phyloP scores from a whole-genome alignment of 2,329 filamentous ascomycete species.

The Aureobasidium sp. region DNA sequence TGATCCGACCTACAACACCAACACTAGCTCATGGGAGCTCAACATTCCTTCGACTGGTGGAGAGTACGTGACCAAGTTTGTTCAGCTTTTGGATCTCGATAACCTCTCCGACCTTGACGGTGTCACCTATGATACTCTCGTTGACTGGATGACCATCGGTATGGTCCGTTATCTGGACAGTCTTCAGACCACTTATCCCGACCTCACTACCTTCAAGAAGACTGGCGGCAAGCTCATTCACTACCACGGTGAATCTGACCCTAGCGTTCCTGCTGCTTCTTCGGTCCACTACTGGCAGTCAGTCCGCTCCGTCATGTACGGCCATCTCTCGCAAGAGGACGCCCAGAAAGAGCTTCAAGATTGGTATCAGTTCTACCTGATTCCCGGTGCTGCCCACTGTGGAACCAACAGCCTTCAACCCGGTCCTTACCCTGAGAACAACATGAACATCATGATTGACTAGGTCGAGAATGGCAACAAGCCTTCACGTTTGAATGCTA shows the following conservation, averaged over 20 bases:
- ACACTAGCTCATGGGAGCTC: slow-evolving; percentile 29
- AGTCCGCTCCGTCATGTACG: slow-evolving; percentile 46
- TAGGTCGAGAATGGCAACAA: slow-evolving; percentile 47
- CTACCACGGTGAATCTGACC: slow-evolving; percentile 52
- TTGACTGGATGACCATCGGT: slow-evolving; percentile 47
- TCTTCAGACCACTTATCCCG: slow-evolving; percentile 48
- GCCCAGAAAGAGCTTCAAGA: slow-evolving; percentile 34
- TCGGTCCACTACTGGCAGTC: slow-evolving; percentile 51
- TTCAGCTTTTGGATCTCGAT: slow-evolving; percentile 34
- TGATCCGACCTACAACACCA: slow-evolving; percentile 30
- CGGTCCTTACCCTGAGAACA: slow-evolving; percentile 39
- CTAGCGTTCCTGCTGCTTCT: slow-evolving; percentile 45
- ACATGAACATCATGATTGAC: slow-evolving; percentile 41
- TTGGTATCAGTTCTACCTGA: slow-evolving; percentile 50
- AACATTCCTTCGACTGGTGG: slow-evolving; percentile 29
- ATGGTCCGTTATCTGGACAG: slow-evolving; percentile 44
- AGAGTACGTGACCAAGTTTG: slow-evolving; percentile 38
- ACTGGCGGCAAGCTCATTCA: slow-evolving; percentile 51
- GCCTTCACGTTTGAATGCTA: slow-evolving; percentile 40
- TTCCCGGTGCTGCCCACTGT: slow-evolving; percentile 50
- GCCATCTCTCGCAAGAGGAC: neutral
- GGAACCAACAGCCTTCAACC: slow-evolving; percentile 33
- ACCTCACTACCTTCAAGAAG: slow-evolving; percentile 44
- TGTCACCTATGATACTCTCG: slow-evolving; percentile 51
- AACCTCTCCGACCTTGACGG: slow-evolving; percentile 39